Percentiles rank a stretch among this genome's conserved stretches.
phyloP scores from a whole-genome alignment of 1,139 yeast species.

The Candida sojae region DNA sequence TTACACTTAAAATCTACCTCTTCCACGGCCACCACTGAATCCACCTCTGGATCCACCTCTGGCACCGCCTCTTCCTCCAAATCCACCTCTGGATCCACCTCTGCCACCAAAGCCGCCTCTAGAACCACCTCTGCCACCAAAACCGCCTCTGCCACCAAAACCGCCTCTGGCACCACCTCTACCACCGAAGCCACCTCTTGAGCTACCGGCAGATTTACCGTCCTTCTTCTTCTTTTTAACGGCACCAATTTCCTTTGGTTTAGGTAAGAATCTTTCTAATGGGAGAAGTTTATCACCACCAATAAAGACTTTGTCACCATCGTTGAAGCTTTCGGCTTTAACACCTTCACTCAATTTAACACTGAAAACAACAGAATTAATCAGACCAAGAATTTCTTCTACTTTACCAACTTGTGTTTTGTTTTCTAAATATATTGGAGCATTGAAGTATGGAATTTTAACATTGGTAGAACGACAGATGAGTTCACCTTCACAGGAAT shows the following conservation, averaged over 20 bases:
- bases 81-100: slow-evolving; percentile 32
- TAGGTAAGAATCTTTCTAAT: slow-evolving; percentile 91
- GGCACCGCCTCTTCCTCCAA: slow-evolving; percentile 3
- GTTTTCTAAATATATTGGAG: slow-evolving; percentile 95
- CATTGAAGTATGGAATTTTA: slow-evolving; percentile 97
- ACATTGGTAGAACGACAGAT: slow-evolving; percentile 94
- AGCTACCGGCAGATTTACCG: slow-evolving; percentile 25
- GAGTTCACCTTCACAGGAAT: slow-evolving; percentile 95
- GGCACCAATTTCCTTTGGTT: slow-evolving; percentile 79
- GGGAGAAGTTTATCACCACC: slow-evolving; percentile 96
- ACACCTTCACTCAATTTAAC: slow-evolving; percentile 96
- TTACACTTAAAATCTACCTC: slow-evolving; percentile 8
- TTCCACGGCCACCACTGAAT: slow-evolving; percentile 43
- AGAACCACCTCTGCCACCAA: slow-evolving; percentile 24
- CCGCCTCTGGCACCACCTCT: slow-evolving; percentile 46
- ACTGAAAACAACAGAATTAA: slow-evolving; percentile 95
- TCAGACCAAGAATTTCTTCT: slow-evolving; percentile 96
- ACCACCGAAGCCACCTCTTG: slow-evolving; percentile 50
- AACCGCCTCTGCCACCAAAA: slow-evolving; percentile 44
- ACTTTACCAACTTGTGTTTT: slow-evolving; percentile 95
- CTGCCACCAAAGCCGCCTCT: slow-evolving; percentile 42
- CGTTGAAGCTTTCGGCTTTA: slow-evolving; percentile 88
- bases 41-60: slow-evolving; percentile 19
- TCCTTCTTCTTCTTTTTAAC: slow-evolving; percentile 74
- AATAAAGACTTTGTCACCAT: slow-evolving; percentile 94